Percentiles rank a stretch among this genome's conserved stretches.
phyloP scores from a whole-genome alignment of 2,329 filamentous ascomycete species.

The Aspergillus intermedius region DNA sequence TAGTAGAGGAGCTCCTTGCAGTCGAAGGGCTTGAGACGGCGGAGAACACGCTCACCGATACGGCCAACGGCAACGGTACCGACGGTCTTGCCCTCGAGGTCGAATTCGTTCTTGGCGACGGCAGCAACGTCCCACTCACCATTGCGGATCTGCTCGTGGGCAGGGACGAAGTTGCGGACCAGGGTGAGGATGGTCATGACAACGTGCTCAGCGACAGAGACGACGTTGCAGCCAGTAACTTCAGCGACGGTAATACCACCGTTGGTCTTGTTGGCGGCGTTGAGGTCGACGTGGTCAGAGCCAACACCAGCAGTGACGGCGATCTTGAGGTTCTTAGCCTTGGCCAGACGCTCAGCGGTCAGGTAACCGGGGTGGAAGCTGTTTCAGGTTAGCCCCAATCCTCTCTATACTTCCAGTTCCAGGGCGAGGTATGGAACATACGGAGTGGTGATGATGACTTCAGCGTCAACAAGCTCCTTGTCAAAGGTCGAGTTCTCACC shows the following conservation, averaged over 20 bases:
- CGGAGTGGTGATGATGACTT: conserved; percentile 99
- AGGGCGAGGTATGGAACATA: conserved; percentile 37
- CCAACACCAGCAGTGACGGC: conserved; percentile 96
- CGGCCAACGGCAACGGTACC: conserved; percentile 95
- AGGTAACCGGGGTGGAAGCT: conserved; percentile 99
- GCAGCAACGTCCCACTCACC: conserved; percentile 95
- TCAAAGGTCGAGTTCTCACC: conserved; percentile 89
- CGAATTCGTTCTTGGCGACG: conserved; percentile 96
- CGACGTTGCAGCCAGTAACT: conserved; percentile 96
- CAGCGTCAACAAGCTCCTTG: conserved; percentile 89
- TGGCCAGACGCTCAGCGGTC: conserved; percentile 88
- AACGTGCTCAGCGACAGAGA: conserved; percentile 97
- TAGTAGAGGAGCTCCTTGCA: conserved; percentile 99
- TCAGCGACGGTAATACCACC: conserved; percentile 95
- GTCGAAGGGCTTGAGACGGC: conserved; percentile 93
- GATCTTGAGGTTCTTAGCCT: conserved; percentile 98
- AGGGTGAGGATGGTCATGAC: conserved; percentile 97
- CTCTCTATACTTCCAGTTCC: background rate
- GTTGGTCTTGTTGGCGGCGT: conserved; percentile 97
- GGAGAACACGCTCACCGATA: conserved; percentile 95
- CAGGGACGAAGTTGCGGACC: conserved; percentile 96
- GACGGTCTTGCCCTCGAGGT: conserved; percentile 94
- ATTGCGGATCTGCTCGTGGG: conserved; percentile 82
- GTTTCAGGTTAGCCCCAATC: conserved; percentile 10
- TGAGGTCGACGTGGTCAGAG: conserved; percentile 94